A percentile compares a stretch with the other conserved stretches of the same genome.
phyloP scores from a whole-genome alignment of 192 early-diverging fungal genomes.

The Coemansia sp. region DNA sequence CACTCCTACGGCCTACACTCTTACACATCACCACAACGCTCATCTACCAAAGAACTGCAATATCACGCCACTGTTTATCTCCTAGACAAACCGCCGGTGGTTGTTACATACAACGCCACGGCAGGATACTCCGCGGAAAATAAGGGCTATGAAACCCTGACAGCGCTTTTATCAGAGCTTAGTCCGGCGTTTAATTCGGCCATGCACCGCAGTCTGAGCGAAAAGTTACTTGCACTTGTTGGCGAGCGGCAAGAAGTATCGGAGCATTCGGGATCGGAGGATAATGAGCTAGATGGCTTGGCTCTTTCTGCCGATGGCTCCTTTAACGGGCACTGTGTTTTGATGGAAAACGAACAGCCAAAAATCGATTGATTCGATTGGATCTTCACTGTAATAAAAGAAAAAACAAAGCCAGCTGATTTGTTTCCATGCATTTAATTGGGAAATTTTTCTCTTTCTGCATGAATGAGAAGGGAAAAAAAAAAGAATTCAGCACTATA shows the following conservation, averaged over 20 bases:
- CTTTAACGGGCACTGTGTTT: neutral
- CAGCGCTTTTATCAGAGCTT: conserved; percentile 22
- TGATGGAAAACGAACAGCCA: neutral
- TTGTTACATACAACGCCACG: conserved; percentile 11
- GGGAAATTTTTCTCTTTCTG: neutral
- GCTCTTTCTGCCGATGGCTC: neutral
- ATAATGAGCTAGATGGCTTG: neutral
- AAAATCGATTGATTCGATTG: too few relatives aligned
- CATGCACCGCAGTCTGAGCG: conserved; percentile 26
- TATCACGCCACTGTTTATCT: neutral
- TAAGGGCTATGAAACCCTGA: conserved; percentile 23
- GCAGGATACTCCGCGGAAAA: conserved; percentile 15
- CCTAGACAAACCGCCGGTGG: neutral
- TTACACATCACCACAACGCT: neutral
- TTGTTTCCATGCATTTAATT: neutral
- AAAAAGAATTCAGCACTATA: neutral
- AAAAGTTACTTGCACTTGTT: conserved; percentile 17
- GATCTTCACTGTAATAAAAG: neutral
- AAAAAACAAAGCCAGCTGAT: neutral
- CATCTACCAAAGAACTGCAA: neutral
- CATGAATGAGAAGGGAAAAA: neutral
- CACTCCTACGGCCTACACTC: conserved; percentile 32
- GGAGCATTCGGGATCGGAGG: neutral
- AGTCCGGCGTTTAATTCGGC: conserved; percentile 29
- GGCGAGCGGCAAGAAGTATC: neutral